Evolutionary conservation across 148 eudicot species (phyloP).

Genomic region (Diospyros lotus): DNA sequence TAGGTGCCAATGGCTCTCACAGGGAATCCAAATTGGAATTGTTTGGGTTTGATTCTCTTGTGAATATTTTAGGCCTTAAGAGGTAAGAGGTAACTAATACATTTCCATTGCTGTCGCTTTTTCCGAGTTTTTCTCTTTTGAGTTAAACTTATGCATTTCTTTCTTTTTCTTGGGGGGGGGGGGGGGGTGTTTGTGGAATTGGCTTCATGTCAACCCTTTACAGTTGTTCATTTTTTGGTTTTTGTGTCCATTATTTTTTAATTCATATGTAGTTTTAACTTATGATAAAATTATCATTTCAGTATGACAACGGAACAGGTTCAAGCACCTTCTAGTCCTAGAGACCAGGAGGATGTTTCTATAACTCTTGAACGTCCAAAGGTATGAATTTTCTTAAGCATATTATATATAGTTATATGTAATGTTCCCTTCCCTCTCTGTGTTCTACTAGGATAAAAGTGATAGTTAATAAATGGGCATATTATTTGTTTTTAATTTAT

Average conservation of each 20-base stretch:
- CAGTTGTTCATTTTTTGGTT: no score
- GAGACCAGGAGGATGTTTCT: slow-evolving; percentile 80
- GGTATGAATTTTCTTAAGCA: slow-evolving; percentile 37
- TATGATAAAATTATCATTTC: slow-evolving; percentile 12
- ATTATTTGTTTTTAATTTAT: not conserved
- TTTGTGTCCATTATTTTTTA: not conserved
- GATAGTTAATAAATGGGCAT: no score
- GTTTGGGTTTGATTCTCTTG: slow-evolving; percentile 99
- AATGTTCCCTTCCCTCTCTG: no score
- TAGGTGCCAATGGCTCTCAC: slow-evolving; percentile 51
- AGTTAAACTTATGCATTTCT: not conserved
- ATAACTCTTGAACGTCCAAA: slow-evolving; percentile 60
- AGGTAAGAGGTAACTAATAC: slow-evolving; percentile 46
- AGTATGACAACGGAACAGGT: slow-evolving; percentile 92
- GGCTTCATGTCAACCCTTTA: no score
- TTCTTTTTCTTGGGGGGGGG: not conserved
- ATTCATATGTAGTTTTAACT: not conserved
- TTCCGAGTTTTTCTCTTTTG: not conserved
- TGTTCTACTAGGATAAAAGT: no score
- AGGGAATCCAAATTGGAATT: slow-evolving; percentile 86
- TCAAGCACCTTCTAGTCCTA: slow-evolving; percentile 84
- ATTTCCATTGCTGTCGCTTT: slow-evolving; percentile 3
- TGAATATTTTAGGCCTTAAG: slow-evolving; percentile 89
- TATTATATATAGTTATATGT: not conserved
- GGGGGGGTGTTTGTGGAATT: not conserved